Percentiles rank a stretch among this genome's conserved stretches.
Conservation (phyloP, 2,329 filamentous ascomycete species). For the Fonsecaea erecta region DNA sequence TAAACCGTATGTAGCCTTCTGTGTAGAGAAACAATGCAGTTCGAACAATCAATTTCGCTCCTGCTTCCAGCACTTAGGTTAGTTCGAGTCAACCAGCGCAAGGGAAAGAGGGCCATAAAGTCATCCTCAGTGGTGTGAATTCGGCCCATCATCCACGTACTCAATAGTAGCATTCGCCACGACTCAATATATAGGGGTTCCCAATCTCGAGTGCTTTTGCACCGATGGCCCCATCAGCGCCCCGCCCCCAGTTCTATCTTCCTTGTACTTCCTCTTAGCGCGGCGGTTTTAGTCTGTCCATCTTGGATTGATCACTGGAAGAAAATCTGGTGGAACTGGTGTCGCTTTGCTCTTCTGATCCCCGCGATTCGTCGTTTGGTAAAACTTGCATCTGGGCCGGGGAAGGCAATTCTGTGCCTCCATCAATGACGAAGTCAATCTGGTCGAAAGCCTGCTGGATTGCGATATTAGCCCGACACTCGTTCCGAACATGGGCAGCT, state of each 20-base stretch:
- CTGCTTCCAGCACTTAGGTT: neutral
- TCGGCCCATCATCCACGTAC: neutral
- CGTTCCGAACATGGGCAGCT: slow-evolving; percentile 37
- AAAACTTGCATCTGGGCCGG: slow-evolving; percentile 27
- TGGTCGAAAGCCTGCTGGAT: slow-evolving; percentile 33
- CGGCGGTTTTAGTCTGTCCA: neutral
- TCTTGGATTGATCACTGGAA: neutral
- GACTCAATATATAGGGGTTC: neutral
- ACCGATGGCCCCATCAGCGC: neutral
- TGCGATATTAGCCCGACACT: slow-evolving; percentile 31
- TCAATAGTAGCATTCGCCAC: neutral
- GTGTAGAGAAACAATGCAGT: neutral
- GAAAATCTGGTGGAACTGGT: neutral
- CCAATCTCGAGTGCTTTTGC: neutral
- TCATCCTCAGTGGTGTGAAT: neutral
- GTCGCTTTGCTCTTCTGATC: slow-evolving; percentile 21
- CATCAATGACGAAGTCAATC: slow-evolving; percentile 36
- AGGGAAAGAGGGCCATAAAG: neutral
- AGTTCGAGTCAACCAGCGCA: neutral
- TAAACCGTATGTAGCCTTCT: neutral
- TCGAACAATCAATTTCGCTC: neutral
- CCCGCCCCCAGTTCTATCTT: neutral
- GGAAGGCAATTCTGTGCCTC: slow-evolving; percentile 34
- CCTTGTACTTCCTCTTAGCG: neutral
- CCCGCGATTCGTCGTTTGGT: neutral